Evolutionary conservation across 106 monocot genomes (phyloP).

Genomic region (Gastrodia elata): DNA sequence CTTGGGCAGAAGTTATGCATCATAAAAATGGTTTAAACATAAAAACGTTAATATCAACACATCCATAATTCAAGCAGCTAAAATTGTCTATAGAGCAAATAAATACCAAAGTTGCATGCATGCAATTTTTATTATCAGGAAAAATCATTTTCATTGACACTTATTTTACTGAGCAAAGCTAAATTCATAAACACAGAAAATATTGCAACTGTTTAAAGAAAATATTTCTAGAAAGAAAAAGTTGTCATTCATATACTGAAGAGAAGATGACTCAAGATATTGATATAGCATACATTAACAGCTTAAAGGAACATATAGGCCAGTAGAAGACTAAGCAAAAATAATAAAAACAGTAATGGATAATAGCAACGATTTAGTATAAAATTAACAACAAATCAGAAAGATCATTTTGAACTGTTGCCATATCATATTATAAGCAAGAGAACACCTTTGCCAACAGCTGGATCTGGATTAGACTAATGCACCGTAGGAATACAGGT

Average conservation of each 20-base stretch:
- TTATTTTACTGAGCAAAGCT: no score
- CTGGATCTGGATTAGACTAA: slow-evolving; percentile 70
- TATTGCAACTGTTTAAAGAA: neutral
- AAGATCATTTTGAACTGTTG: neutral
- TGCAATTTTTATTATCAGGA: no score
- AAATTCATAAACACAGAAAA: no score
- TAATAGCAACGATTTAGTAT: neutral
- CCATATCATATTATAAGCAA: slow-evolving; percentile 4
- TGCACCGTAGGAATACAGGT: slow-evolving; percentile 86
- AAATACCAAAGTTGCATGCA: no score
- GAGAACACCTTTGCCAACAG: slow-evolving; percentile 70
- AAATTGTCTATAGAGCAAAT: no score
- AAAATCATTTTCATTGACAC: no score
- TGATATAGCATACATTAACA: neutral
- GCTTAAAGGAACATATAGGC: neutral
- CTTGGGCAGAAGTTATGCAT: neutral
- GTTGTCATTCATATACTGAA: neutral
- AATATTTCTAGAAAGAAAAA: neutral
- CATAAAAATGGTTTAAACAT: neutral
- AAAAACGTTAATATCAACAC: neutral
- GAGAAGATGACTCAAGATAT: neutral
- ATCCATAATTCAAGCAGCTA: neutral
- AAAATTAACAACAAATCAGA: neutral
- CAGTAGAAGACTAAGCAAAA: neutral
- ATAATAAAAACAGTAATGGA: neutral